phyloP scores from a whole-genome alignment of 495 filamentous ascomycete genomes.

The Echria macrotheca region DNA sequence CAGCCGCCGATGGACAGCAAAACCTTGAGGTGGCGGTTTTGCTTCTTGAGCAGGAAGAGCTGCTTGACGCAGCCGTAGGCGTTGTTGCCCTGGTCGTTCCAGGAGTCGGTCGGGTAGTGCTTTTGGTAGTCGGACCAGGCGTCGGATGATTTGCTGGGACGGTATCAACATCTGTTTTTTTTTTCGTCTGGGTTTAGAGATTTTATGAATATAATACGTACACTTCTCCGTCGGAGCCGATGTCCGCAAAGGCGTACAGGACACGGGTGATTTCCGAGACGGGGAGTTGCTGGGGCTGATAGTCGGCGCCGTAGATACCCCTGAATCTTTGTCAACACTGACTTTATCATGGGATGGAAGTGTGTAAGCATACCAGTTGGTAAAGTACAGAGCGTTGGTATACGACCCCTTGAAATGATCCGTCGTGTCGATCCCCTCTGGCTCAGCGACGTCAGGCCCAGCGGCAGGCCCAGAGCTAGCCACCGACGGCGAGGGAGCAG shows the following conservation, averaged over 20 bases:
- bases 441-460: no score
- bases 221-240: conserved; percentile 76
- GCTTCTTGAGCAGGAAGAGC: conserved; percentile 75
- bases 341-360: neutral
- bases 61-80: conserved; percentile 82
- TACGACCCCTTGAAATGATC: neutral
- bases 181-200: no score
- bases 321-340: conserved; percentile 25
- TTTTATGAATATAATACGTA: conserved; percentile 31
- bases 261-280: conserved; percentile 76
- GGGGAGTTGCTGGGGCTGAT: conserved; percentile 72
- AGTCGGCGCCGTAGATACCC: conserved; percentile 74
- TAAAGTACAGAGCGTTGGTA: conserved; percentile 41
- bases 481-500: neutral
- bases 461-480: no score
- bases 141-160: conserved; percentile 44
- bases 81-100: conserved; percentile 59
- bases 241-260: conserved; percentile 82
- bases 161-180: neutral
- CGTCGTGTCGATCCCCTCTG: no score
- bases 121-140: conserved; percentile 60
- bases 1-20: conserved; percentile 85
- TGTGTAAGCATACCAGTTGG: conserved; percentile 34
- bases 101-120: conserved; percentile 69
- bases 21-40: conserved; percentile 73